Conservation (phyloP, 371 early-diverging fungal species). For the Mucor saturninus region DNA sequence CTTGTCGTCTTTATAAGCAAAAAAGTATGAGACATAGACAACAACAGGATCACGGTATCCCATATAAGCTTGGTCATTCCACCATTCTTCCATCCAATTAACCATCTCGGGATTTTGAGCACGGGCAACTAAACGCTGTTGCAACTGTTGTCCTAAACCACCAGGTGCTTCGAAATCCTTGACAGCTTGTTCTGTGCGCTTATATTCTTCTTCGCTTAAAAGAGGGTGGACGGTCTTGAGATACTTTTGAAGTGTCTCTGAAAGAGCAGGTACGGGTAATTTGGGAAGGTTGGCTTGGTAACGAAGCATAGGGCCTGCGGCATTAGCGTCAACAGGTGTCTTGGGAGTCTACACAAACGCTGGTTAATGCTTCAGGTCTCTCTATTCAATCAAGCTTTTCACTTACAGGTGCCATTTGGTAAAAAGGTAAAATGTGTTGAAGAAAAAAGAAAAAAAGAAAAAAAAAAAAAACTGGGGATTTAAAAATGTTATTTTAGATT, state of each 20-base stretch:
- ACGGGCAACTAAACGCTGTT: conserved; percentile 77
- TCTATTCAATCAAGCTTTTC: no score
- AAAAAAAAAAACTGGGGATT: no score
- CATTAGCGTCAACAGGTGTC: conserved; percentile 50
- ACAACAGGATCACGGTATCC: conserved; percentile 96
- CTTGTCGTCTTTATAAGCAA: conserved; percentile 83
- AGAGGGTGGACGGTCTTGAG: conserved; percentile 79
- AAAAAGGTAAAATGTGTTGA: no score
- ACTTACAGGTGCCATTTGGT: no score
- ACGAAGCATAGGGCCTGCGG: conserved; percentile 65
- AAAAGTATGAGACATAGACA: conserved; percentile 87
- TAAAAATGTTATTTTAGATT: no score
- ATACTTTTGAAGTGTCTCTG: conserved; percentile 83
- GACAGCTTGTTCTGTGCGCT: conserved; percentile 70
- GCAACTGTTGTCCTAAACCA: conserved; percentile 83
- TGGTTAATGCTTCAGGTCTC: not conserved
- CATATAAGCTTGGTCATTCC: conserved; percentile 93
- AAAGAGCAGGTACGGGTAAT: conserved; percentile 89
- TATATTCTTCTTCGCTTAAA: conserved; percentile 73
- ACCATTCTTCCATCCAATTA: conserved; percentile 96
- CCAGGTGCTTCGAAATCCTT: conserved; percentile 82
- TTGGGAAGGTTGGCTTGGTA: conserved; percentile 77
- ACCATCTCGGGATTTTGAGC: conserved; percentile 66
- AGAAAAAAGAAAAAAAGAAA: no score
- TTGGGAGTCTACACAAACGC: conserved; percentile 33